Evolutionary conservation across 2,329 filamentous ascomycete species (phyloP), one percentile per base, ranked within the genome.

Genomic region (Botrytis tulipae): DNA sequence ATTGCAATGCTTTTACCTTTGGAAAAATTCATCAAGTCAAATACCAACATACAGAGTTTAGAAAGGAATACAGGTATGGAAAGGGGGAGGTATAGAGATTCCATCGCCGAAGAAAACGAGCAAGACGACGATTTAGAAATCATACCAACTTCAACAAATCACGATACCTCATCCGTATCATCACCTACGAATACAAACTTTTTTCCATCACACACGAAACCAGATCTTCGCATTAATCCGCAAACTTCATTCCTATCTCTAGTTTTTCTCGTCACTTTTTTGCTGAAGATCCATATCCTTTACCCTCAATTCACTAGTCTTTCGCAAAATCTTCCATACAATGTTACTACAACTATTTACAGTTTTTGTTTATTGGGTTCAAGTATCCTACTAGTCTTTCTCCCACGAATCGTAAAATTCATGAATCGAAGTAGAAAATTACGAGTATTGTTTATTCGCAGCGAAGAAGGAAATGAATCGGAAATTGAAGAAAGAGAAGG

Each of bases 251-350:
- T 62, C 4, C 37, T 62, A 4, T 42, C 25, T n/a, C 12, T 62
- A 1, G 12, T 20, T 8, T 62, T 62, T 4, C 37, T 62, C 6
- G 7, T 62, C 4, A 42, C 60, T 42, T 42, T 62, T 14, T 62
- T 37, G 2, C 37, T 62, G 4, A 62, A 37, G 1, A 62, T 62
- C 16, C 37, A 42, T 42, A 62, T 62, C 3, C 37, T 62, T 25
- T 42, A 62, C 35, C 60, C 60, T 40, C 37, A 62, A 42, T 62
- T 62, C 60, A 42, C 60, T 42, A 62, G 25, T 42, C 60, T 62
- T 8, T 62, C 60, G 37, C 37, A 62, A n/a, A 40, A 62, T 6
- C 35, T 62, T 42, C 35, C 60, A 20, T n/a, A 62, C 14, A 16
- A 42, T 62, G 25, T 18, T 62, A 42, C 37, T n/a, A 42, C 25